Evolutionary conservation across 495 filamentous ascomycete species (phyloP), one percentile per base, ranked within the genome.

Genomic region (Hypoxylon rickii): DNA sequence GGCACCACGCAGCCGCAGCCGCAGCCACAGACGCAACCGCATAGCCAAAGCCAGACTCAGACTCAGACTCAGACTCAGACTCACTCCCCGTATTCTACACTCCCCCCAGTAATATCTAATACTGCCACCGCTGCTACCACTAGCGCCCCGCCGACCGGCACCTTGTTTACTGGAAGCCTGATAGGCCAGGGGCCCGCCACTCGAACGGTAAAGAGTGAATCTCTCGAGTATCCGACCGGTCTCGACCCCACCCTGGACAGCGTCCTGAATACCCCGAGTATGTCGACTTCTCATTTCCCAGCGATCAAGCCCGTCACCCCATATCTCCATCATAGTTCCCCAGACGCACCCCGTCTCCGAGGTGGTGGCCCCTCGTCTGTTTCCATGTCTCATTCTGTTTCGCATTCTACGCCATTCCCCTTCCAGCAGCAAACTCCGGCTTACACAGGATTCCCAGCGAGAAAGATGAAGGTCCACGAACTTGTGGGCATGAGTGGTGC

Each of bases 241-340:
- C 85, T 96, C 64, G 92, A 97, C 70, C 88, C 89, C 49, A 84
- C 89, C 13, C 76, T 95, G 52, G 83, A 86, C 55, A 73, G 68
- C 54, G 68, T 75, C 26, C 69, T 71, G 8, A 66, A 48, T 37
- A 58, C 62, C 38, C 55, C 65, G 46, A 64, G 70, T 59, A 67
- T 69, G 50, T 71, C 70, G 43, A 59, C 69, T 22, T 64, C 72
- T 51, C 69, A 73, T 51, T 74, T 72, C 52, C 70, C 65, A 51
- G 66, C 68, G 39, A 55, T 46, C 44, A 73, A 55, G 44, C 41
- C 48, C 26, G 65, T 67, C 49, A 57, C 43, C 51, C 47, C 63
- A 55, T 49, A 61, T 59, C 43, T 64, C 62, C 36, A 59, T 59
- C 41, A 49, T 24, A 58, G 57, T 64, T 31, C 58, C 46, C 62